Evolutionary conservation across 2,329 filamentous ascomycete genomes (phyloP).

Genomic region (Aspergillus bombycis): DNA sequence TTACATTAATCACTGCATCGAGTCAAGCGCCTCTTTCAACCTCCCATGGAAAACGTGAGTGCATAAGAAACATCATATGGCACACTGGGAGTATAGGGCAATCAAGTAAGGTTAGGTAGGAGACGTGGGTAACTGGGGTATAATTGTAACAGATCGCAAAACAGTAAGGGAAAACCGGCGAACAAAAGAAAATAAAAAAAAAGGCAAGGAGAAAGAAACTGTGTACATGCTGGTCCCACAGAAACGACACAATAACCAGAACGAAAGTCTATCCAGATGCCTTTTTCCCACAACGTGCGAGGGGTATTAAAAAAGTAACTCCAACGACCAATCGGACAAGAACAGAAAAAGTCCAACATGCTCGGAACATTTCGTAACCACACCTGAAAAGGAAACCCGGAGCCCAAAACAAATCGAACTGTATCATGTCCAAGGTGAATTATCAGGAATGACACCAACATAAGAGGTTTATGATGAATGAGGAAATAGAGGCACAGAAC

Average conservation of each 20-base stretch:
- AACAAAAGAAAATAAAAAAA: background rate
- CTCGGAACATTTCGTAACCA: slow-evolving; percentile 14
- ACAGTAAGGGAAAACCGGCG: background rate
- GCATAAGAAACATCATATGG: slow-evolving; percentile 10
- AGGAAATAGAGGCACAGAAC: slow-evolving; percentile 27
- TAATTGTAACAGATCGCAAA: slow-evolving; percentile 10
- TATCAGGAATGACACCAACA: slow-evolving; percentile 11
- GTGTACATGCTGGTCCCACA: slow-evolving; percentile 11
- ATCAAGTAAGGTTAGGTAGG: background rate
- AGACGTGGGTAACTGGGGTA: slow-evolving; percentile 11
- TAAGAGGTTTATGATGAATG: slow-evolving; percentile 10
- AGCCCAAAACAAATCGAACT: slow-evolving; percentile 13
- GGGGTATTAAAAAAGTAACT: slow-evolving; percentile 28
- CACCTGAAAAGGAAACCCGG: slow-evolving; percentile 16
- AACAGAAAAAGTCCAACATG: slow-evolving; percentile 23
- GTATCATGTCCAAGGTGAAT: slow-evolving; percentile 10
- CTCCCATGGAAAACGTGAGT: slow-evolving; percentile 2
- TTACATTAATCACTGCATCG: slow-evolving; percentile 2
- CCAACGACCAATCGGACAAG: slow-evolving; percentile 19
- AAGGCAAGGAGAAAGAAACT: slow-evolving; percentile 7
- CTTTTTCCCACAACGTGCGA: slow-evolving; percentile 26
- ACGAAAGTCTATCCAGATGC: slow-evolving; percentile 28
- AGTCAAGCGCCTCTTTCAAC: background rate
- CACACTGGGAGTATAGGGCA: slow-evolving; percentile 7
- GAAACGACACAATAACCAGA: slow-evolving; percentile 17